Base-by-base conservation (phyloP, 768 basidiomycete genomes). In the Boletus barrowsii region DNA sequence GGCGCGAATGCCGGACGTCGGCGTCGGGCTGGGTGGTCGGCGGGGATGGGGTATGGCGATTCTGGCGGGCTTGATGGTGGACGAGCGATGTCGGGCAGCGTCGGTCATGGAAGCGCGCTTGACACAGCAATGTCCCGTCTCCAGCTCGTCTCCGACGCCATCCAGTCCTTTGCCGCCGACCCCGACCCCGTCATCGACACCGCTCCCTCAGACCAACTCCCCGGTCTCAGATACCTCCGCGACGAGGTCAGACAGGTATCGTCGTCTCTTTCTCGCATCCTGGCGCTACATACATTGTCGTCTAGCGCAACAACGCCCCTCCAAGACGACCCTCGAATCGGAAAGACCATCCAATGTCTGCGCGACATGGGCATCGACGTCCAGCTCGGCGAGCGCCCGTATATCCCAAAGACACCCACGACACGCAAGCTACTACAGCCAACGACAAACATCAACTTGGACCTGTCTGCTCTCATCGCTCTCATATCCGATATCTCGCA, bases 401-500 rank as follows among this genome's bases (percentile, higher is more conserved):
- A 68, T 10, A 10, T 54, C 7, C 26, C 24, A 43, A 41, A 42
- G 20, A 46, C 35, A 3, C 26, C 35, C 3, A 4, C 41, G 30
- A 33, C 29, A 33, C 29, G 44, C 54, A 55, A 56, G 36, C 36
- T 30, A 10, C 66, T 79, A 36, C 52, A 66, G 10, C 88, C 87
- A 1, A 88, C 87, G 0, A 61, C 62, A 7, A 72, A 77, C 45
- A 76, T 96, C 69, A 90, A 93, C 59, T 79, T 94, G 33, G 93
- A 96, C 64, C 76, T 96, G 11, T 93, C 90, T 1, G 78, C 88
- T 1, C 79, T 96, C 43, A 87, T 96, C 50, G 92, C 93, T 0
- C 78, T 94, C 29, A 79, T 90, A 41, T 91, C 89, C 11, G 90
- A 92, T 57, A 82, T 91, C 48, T 87, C 88, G 0, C 92, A 94